Percentiles rank a stretch among this genome's conserved stretches.
These are phyloP conservation scores for Cladophialophora exuberans DNA, from an alignment of 2,329 filamentous ascomycete genomes.

Conservation along the genomic window DNA sequence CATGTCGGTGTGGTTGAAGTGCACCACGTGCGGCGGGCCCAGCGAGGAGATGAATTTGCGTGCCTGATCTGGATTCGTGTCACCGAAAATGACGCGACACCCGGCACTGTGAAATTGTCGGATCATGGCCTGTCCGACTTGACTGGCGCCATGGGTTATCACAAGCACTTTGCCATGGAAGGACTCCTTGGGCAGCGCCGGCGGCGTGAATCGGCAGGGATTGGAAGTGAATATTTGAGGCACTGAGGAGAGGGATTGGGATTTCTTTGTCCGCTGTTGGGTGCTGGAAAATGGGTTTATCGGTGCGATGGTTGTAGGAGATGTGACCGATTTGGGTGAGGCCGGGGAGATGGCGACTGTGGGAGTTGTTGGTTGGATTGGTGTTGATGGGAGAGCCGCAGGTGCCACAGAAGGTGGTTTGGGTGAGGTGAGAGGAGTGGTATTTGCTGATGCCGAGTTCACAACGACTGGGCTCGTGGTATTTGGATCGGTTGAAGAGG, in stretches of 20 bases:
- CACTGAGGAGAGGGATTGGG: slow-evolving; percentile 20
- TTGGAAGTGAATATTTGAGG: slow-evolving; percentile 17
- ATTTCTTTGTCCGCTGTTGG: slow-evolving; percentile 27
- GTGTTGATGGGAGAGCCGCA: not conserved
- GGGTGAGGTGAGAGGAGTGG: slow-evolving; percentile 11
- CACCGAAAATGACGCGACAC: slow-evolving; percentile 51
- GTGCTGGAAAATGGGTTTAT: slow-evolving; percentile 23
- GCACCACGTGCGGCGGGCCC: slow-evolving; percentile 26
- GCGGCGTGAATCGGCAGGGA: slow-evolving; percentile 29
- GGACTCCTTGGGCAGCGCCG: slow-evolving; percentile 20
- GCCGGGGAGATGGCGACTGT: slow-evolving; percentile 4
- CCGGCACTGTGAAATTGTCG: slow-evolving; percentile 43
- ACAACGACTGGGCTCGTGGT: slow-evolving; percentile 6
- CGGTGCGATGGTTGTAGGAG: slow-evolving; percentile 6
- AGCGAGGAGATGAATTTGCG: slow-evolving; percentile 28
- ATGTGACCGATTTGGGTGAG: slow-evolving; percentile 11
- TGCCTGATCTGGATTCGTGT: slow-evolving; percentile 40
- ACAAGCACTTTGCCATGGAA: slow-evolving; percentile 32
- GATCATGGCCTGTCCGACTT: slow-evolving; percentile 49
- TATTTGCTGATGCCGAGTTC: slow-evolving; percentile 17
- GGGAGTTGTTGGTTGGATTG: slow-evolving; percentile 1
- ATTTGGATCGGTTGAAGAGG: slow-evolving; percentile 8
- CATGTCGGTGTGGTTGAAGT: slow-evolving; percentile 50
- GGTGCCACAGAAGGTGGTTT: slow-evolving; percentile 1
- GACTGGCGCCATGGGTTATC: slow-evolving; percentile 41